Evolutionary conservation across 805 yeast species (phyloP).

Genomic region (Cyberlindnera euphorbiae): DNA sequence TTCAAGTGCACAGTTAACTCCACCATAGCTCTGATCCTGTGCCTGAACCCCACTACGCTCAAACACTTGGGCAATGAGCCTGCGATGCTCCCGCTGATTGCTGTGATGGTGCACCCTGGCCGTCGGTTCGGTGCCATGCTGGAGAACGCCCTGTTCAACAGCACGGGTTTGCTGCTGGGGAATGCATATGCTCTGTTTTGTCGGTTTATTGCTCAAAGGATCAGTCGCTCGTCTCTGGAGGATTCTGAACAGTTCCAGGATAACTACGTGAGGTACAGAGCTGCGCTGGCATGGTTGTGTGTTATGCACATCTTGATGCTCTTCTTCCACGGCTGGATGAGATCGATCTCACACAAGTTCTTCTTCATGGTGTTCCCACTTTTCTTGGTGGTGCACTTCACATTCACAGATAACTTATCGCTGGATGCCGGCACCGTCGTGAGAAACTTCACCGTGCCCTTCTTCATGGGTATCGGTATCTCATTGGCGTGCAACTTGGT

Average conservation of each 20-base stretch:
- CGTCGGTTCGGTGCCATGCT: constrained; percentile 44
- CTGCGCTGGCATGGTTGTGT: constrained; percentile 40
- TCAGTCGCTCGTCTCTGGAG: constrained; percentile 25
- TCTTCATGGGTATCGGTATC: constrained; percentile 41
- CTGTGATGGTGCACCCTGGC: constrained; percentile 47
- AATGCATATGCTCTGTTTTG: constrained; percentile 38
- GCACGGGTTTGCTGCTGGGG: constrained; percentile 38
- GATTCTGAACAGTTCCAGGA: constrained; percentile 23
- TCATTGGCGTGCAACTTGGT: constrained; percentile 38
- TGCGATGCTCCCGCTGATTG: constrained; percentile 40
- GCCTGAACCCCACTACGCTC: constrained; percentile 34
- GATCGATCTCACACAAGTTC: constrained; percentile 42
- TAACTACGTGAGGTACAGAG: constrained; percentile 30
- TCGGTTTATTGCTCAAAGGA: constrained; percentile 36
- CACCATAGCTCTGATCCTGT: constrained; percentile 38
- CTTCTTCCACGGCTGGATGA: constrained; percentile 45
- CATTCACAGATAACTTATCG: constrained; percentile 34
- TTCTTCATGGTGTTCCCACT: constrained; percentile 43
- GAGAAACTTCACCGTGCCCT: constrained; percentile 37
- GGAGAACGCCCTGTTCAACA: constrained; percentile 37
- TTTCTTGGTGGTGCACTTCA: constrained; percentile 47
- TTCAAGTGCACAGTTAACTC: constrained; percentile 34
- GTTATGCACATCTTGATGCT: constrained; percentile 43
- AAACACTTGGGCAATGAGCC: constrained; percentile 35
- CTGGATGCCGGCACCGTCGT: constrained; percentile 30